Evolutionary conservation across 192 early-diverging fungal species (phyloP), one percentile per base, ranked within the genome.

Genomic region (Pilobolus umbonatus): DNA sequence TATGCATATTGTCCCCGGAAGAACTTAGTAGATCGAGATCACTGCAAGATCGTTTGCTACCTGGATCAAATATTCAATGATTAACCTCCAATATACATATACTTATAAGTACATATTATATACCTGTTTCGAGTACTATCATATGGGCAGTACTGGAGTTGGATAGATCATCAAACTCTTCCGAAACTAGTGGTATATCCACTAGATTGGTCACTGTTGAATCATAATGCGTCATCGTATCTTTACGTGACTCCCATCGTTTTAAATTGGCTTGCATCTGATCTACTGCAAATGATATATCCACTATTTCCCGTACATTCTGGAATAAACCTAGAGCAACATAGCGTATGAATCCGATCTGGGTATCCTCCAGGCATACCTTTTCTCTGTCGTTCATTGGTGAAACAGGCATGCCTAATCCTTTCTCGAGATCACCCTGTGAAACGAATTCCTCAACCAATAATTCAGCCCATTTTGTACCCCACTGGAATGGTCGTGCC

Each of bases 341-440:
- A 10, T 57, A 65, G 31, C 72, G 67, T 32, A 82, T 82, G 25
- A 82, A 82, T 1, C 68, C 71, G 25, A 79, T 62, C 44, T 82
- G 80, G 35, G 71, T 69, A 25, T 79, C 80, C 52, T 67, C 61
- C 52, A 68, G 54, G 28, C 62, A 46, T 24, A 77, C 59, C 24
- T 78, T 75, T 48, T 73, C 63, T 26, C 68, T 65, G 32, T 82
- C 80, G 56, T 79, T 82, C 26, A 71, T 68, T 15, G 75, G 76
- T 28, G 48, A 62, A 24, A 75, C 67, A 30, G 80, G 75, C 62
- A 86, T 71, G 8, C 85, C 85, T 51, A 90, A 65, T 40, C 80
- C 82, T 67, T 77, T 78, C 60, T 90, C 88, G 31, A 90, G 73
- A 61, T 90, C 83, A 2, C 82, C 83, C 63, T 88, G 86, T 52